A percentile compares a stretch with the other conserved stretches of the same genome.
These are phyloP conservation scores for Aspergillus tubingensis DNA, from an alignment of 2,329 filamentous ascomycete species.

Conservation along the genomic window DNA sequence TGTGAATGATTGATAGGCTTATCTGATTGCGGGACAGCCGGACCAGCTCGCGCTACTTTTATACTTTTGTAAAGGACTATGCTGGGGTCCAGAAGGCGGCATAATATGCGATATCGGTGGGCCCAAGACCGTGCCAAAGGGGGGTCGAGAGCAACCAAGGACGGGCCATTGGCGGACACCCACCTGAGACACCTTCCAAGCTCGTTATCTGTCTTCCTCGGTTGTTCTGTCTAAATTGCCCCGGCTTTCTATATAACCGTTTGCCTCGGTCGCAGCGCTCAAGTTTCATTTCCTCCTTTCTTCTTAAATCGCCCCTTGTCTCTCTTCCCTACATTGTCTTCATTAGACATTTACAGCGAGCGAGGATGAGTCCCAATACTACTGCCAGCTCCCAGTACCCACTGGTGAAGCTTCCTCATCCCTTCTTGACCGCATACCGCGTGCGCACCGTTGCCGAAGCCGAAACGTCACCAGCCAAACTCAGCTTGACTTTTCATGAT, in stretches of 20 bases:
- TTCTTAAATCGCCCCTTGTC: not conserved
- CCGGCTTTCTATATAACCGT: not conserved
- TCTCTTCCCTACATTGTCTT: not conserved
- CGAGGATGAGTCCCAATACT: not conserved
- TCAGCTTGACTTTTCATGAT: not conserved
- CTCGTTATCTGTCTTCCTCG: not conserved
- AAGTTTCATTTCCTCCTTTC: not conserved
- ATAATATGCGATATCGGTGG: not conserved
- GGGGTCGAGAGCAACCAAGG: not conserved
- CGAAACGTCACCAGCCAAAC: slow-evolving; percentile 20
- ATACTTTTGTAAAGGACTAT: not conserved
- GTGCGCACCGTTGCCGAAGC: slow-evolving; percentile 35
- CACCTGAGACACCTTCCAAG: not conserved
- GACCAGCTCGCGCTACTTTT: not conserved
- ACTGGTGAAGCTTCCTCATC: slow-evolving; percentile 49
- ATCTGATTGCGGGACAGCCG: not conserved
- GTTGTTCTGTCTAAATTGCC: not conserved
- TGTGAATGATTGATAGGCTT: not conserved
- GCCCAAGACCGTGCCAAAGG: not conserved
- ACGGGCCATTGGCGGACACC: not conserved
- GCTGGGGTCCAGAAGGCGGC: not conserved
- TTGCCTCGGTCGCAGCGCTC: not conserved
- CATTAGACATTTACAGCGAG: not conserved
- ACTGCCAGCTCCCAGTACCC: slow-evolving; percentile 31
- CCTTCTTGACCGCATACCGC: slow-evolving; percentile 49